These are phyloP conservation scores for Endotrypanum monterogeii DNA, from an alignment of 208 protist species.

Conservation along the genomic window DNA sequence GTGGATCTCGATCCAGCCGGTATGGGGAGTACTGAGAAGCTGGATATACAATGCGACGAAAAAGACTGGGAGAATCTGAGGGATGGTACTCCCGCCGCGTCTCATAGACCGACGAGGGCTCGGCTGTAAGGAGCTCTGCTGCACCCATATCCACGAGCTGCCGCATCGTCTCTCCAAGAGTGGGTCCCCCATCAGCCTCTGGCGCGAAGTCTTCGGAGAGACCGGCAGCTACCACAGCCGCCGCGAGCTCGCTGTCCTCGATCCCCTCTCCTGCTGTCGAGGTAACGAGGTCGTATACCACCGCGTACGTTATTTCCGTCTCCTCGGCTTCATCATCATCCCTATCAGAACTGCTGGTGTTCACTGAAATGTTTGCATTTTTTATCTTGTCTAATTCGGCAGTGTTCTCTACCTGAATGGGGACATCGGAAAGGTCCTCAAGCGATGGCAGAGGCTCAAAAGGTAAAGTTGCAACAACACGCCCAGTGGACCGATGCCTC, in stretches of 20 bases:
- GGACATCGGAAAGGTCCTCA: slow-evolving; percentile 3
- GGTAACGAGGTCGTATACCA: slow-evolving; percentile 36
- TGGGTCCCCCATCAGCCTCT: slow-evolving; percentile 3
- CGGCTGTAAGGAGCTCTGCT: slow-evolving; percentile 55
- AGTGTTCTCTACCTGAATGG: background rate
- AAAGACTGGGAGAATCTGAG: slow-evolving; percentile 40
- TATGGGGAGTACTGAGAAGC: slow-evolving; percentile 75
- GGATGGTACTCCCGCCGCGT: slow-evolving; percentile 52
- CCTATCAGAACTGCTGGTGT: slow-evolving; percentile 4
- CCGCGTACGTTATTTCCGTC: slow-evolving; percentile 6
- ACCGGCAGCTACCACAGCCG: slow-evolving; percentile 5
- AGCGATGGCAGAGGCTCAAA: slow-evolving; percentile 57
- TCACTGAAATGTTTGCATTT: background rate
- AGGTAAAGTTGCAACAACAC: slow-evolving; percentile 72
- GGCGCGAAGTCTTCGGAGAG: slow-evolving; percentile 6
- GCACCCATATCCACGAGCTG: slow-evolving; percentile 73
- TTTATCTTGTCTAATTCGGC: background rate
- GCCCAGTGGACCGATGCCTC: slow-evolving; percentile 43
- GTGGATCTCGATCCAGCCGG: slow-evolving; percentile 59
- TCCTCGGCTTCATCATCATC: slow-evolving; percentile 1
- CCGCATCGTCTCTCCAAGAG: slow-evolving; percentile 48
- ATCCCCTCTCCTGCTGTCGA: slow-evolving; percentile 9
- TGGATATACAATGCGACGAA: slow-evolving; percentile 64
- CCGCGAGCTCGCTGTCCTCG: slow-evolving; percentile 17
- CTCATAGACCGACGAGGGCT: slow-evolving; percentile 28